phyloP scores from a whole-genome alignment of 2,329 filamentous ascomycete genomes.

The Apiospora phragmitis region DNA sequence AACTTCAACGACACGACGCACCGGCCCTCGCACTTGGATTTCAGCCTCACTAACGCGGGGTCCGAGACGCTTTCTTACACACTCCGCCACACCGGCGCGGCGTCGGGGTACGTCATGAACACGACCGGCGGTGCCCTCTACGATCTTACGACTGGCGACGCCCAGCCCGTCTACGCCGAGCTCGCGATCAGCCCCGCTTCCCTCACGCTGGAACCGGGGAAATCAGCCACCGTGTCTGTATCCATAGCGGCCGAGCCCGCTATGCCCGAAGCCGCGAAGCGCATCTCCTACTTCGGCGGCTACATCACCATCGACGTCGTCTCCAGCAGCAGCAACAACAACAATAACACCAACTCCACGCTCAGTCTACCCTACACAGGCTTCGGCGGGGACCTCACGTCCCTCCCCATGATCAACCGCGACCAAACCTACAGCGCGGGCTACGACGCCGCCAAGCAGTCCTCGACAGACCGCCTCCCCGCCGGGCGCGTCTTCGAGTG shows the following conservation, averaged over 20 bases:
- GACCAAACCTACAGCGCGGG: neutral
- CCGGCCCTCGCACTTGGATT: neutral
- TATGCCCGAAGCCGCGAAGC: neutral
- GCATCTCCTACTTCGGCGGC: slow-evolving; percentile 7
- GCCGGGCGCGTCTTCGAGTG: neutral
- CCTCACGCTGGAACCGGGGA: neutral
- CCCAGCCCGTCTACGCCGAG: neutral
- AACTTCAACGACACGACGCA: slow-evolving; percentile 9
- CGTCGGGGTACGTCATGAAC: neutral
- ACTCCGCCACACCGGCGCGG: neutral
- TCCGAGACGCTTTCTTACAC: neutral
- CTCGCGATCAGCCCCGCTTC: neutral
- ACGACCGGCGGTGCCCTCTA: neutral
- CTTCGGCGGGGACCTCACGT: neutral
- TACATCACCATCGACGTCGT: neutral
- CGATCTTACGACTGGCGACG: neutral
- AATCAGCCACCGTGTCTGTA: neutral
- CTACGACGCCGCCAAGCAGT: neutral
- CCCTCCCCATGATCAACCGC: slow-evolving; percentile 6
- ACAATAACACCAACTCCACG: neutral
- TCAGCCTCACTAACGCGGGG: neutral
- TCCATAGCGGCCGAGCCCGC: neutral
- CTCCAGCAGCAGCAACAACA: neutral
- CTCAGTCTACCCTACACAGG: neutral
- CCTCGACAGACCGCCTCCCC: neutral